phyloP scores from a whole-genome alignment of 78 protist genomes.

The Creolimax fragrantissima region DNA sequence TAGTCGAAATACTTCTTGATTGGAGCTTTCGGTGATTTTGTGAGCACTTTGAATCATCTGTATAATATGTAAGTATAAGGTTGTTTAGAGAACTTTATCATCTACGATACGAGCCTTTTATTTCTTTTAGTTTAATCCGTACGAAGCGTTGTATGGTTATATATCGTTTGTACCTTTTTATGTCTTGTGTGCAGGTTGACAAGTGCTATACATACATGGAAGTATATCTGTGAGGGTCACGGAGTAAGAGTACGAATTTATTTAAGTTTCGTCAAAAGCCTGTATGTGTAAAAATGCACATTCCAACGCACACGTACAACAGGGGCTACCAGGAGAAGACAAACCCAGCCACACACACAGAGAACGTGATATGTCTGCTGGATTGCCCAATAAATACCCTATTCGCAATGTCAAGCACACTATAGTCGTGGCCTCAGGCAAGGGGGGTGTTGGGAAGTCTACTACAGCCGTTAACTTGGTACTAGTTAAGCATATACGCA shows the following conservation, averaged over 20 bases:
- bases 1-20: not conserved
- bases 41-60: not conserved
- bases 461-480: constrained; percentile 50
- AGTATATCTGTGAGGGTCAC: not conserved
- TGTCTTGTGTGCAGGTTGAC: too few species aligned
- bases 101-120: too few species aligned
- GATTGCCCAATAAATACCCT: not conserved
- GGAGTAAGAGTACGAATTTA: not conserved
- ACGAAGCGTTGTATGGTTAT: too few species aligned
- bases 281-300: not conserved
- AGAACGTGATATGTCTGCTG: not conserved
- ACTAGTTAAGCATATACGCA: not conserved
- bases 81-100: too few species aligned
- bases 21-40: not conserved
- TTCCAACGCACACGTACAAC: not conserved
- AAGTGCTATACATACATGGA: not conserved
- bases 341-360: not conserved
- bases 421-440: constrained; percentile 45
- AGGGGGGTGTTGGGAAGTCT: constrained; percentile 96
- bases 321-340: not conserved
- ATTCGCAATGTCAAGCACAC: not conserved
- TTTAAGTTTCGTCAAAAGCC: not conserved
- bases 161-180: too few species aligned
- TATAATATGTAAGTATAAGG: not conserved
- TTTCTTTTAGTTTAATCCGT: too few species aligned